phyloP scores from a whole-genome alignment of 2,329 filamentous ascomycete genomes.

The Orbilia quercus region DNA sequence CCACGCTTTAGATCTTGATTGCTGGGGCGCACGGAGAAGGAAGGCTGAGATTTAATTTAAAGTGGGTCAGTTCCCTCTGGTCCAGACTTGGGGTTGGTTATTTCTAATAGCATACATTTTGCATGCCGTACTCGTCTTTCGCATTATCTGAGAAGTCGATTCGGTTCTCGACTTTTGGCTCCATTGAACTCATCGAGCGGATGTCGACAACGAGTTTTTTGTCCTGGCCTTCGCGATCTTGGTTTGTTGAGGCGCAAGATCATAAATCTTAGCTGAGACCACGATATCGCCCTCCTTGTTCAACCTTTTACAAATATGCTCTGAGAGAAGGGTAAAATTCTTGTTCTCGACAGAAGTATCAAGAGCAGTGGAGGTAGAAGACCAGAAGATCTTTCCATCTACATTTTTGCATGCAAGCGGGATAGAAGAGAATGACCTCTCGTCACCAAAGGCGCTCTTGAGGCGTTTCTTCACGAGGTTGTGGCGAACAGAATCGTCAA shows the following conservation, averaged over 20 bases:
- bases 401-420: conserved; percentile 57
- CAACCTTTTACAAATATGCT: conserved; percentile 54
- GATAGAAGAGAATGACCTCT: conserved; percentile 37
- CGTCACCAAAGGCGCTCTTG: conserved; percentile 4
- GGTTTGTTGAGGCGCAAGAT: conserved; percentile 50
- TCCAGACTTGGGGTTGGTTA: background rate
- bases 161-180: conserved; percentile 47
- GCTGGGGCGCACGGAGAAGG: conserved; percentile 16
- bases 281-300: conserved; percentile 22
- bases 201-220: conserved; percentile 58
- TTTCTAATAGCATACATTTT: conserved; percentile 25
- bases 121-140: conserved; percentile 60
- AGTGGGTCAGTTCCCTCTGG: conserved; percentile 19
- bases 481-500: conserved; percentile 46
- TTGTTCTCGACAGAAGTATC: conserved; percentile 52
- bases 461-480: conserved; percentile 41
- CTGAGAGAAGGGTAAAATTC: conserved; percentile 53
- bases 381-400: conserved; percentile 56
- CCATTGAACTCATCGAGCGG: conserved; percentile 57
- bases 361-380: conserved; percentile 56
- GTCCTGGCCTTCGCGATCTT: conserved; percentile 59
- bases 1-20: conserved; percentile 48
- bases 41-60: conserved; percentile 2
- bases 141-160: conserved; percentile 54
- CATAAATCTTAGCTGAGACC: conserved; percentile 26